Base-by-base conservation (phyloP, 2,329 filamentous ascomycete genomes). In the Neofusicoccum umdonicola region DNA sequence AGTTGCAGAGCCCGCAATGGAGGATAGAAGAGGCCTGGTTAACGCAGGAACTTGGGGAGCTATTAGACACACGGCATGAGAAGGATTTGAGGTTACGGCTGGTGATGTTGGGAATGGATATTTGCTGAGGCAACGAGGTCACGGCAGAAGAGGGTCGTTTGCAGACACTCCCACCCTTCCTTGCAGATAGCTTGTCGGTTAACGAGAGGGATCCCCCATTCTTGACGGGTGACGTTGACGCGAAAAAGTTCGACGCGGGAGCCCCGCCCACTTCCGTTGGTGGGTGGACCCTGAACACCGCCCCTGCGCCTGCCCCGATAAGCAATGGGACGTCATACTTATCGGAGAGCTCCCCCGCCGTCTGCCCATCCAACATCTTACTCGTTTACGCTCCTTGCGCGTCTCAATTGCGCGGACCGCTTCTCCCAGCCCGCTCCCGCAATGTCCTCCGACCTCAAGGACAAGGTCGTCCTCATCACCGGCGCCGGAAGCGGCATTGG, bases 401-500 rank as follows among this genome's bases (percentile, higher is more conserved):
- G 12, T 31, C n/a, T 8, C 56, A 44, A 45, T 19, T 47, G 27
- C 42, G 34, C 8, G 9, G 27, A 17, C 27, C 22, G 8, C 37
- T 3, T 17, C 27, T 22, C 31, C n/a, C 17, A n/a, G 17, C 6
- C 31, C 19, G 41, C 57, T 19, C 37, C 42, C 12, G 35, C 15
- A 17, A 64, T 64, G 62, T 9, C 62, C n/a, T 45, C 42, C 5
- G 86, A 92, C 77, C 95, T 96, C 79, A 90, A 86, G 69, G 93
- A 90, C 74, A 91, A 90, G 74, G 93, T 97, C 60, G 93, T 89
- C 65, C 83, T 97, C 66, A 85, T 97, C 69, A 97, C 93, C 63
- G 93, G 93, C 71, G 92, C 89, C 72, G 93, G 93, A 77, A 91
- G 89, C 73, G 93, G 88, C 92, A 57, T 96, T 96, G 74, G 90